Evolutionary conservation across 805 yeast genomes (phyloP).

Genomic region (Zygosaccharomyces gambellarensis): DNA sequence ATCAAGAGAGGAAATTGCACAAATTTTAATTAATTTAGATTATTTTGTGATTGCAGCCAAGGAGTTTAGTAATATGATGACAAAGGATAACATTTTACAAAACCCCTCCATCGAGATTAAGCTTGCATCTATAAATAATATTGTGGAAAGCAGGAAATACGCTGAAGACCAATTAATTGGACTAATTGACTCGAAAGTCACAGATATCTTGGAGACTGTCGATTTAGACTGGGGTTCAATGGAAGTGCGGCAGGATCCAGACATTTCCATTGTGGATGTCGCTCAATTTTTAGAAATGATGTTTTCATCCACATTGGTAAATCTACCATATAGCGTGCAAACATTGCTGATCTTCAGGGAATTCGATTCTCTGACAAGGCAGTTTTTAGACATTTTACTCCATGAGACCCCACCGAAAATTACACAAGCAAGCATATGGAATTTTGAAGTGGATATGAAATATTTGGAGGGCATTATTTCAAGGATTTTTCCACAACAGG

Average conservation of each 20-base stretch:
- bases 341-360: slow-evolving; percentile 80
- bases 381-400: slow-evolving; percentile 57
- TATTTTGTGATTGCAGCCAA: slow-evolving; percentile 72
- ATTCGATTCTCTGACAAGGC: slow-evolving; percentile 75
- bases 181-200: slow-evolving; percentile 74
- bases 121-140: slow-evolving; percentile 49
- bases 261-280: slow-evolving; percentile 71
- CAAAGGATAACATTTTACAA: slow-evolving; percentile 35
- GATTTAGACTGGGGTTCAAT: slow-evolving; percentile 79
- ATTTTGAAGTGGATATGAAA: slow-evolving; percentile 75
- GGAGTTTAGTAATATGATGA: slow-evolving; percentile 49
- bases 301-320: slow-evolving; percentile 78
- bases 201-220: slow-evolving; percentile 74
- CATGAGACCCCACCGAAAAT: slow-evolving; percentile 47
- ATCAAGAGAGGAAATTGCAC: slow-evolving; percentile 86
- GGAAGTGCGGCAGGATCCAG: slow-evolving; percentile 53
- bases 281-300: slow-evolving; percentile 80
- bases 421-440: slow-evolving; percentile 57
- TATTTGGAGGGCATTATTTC: slow-evolving; percentile 57
- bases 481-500: slow-evolving; percentile 33
- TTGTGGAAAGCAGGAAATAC: slow-evolving; percentile 54
- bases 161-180: slow-evolving; percentile 80
- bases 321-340: slow-evolving; percentile 71
- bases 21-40: slow-evolving; percentile 81
- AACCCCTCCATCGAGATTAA: slow-evolving; percentile 40